phyloP scores from a whole-genome alignment of 2,329 filamentous ascomycete genomes.

The Colletotrichum incanum region DNA sequence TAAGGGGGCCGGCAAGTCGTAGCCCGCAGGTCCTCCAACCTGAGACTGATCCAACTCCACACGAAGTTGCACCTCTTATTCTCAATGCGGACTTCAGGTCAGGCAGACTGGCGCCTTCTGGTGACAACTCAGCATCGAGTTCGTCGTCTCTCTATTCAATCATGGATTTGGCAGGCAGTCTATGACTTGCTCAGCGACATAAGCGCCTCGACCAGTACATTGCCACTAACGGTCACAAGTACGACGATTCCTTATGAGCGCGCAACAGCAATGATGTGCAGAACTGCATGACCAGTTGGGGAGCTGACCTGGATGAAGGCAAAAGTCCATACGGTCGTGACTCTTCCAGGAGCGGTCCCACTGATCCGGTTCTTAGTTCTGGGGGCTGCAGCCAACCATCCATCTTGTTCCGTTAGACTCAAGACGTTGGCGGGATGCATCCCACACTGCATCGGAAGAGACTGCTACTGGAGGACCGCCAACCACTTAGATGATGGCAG shows the following conservation, averaged over 20 bases:
- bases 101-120: background rate
- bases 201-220: background rate
- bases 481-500: slow-evolving; percentile 15
- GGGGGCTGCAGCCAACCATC: slow-evolving; percentile 31
- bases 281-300: background rate
- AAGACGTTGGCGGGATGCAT: slow-evolving; percentile 32
- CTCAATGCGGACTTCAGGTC: background rate
- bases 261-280: background rate
- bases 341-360: slow-evolving; percentile 31
- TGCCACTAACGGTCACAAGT: background rate
- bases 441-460: slow-evolving; percentile 25
- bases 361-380: slow-evolving; percentile 30
- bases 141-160: background rate
- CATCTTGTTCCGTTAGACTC: slow-evolving; percentile 10
- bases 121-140: background rate
- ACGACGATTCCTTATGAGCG: background rate
- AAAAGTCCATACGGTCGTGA: background rate
- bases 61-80: background rate
- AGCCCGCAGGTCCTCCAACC: background rate
- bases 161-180: background rate
- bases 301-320: background rate
- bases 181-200: background rate
- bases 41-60: background rate
- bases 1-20: background rate
- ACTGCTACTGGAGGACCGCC: slow-evolving; percentile 12